These are phyloP conservation scores for Podila epicladia DNA, from an alignment of 192 early-diverging fungal species.

Conservation along the genomic window DNA sequence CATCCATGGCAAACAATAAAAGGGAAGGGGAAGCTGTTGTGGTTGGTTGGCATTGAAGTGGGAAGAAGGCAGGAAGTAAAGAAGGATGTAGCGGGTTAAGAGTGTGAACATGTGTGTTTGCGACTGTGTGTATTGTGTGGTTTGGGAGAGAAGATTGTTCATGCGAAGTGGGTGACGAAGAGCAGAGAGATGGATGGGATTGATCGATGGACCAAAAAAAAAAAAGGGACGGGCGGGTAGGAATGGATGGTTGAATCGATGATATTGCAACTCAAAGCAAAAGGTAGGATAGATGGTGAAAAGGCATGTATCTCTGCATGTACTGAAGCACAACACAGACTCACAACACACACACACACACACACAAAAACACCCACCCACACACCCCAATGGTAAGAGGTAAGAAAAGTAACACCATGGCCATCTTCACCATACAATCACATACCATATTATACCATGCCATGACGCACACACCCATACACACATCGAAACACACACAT, in stretches of 20 bases:
- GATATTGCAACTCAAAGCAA: too few relatives aligned
- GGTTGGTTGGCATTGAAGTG: not conserved
- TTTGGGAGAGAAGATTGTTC: not conserved
- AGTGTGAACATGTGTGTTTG: conserved; percentile 6
- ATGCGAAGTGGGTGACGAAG: not conserved
- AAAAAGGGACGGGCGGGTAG: not conserved
- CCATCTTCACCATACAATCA: too few relatives aligned
- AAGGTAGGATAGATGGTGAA: not conserved
- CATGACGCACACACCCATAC: too few relatives aligned
- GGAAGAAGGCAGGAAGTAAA: too few relatives aligned
- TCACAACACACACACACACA: too few relatives aligned
- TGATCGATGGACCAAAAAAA: not conserved
- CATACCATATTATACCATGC: too few relatives aligned
- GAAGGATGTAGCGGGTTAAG: too few relatives aligned
- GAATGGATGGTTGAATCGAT: not conserved
- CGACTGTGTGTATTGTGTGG: not conserved
- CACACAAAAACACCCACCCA: too few relatives aligned
- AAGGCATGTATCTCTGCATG: not conserved
- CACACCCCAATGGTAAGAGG: too few relatives aligned
- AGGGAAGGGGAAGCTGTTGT: not conserved
- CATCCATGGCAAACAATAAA: not conserved
- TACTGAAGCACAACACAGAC: too few relatives aligned
- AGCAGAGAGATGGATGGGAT: conserved; percentile 10
- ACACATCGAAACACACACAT: not conserved
- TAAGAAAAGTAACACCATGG: too few relatives aligned